Percentiles rank a stretch among this genome's conserved stretches.
Conservation (phyloP, 2,329 filamentous ascomycete species). For the Claviceps citrina region DNA sequence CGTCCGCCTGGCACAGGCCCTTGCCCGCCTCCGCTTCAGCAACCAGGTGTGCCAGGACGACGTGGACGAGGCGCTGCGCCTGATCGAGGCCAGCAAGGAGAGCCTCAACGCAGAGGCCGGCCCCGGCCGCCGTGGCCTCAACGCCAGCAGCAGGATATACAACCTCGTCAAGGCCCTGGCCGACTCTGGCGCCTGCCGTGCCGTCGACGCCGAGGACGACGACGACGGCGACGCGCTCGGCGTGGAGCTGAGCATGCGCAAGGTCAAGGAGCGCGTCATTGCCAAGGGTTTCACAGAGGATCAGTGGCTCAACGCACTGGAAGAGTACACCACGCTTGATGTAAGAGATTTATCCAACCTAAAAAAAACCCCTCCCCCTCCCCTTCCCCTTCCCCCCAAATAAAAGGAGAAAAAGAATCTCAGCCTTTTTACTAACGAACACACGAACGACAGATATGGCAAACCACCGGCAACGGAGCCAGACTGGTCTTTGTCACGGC, state of each 20-base stretch:
- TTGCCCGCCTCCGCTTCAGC: constrained; percentile 82
- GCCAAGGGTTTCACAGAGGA: constrained; percentile 95
- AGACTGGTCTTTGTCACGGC: constrained; percentile 56
- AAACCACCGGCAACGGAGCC: constrained; percentile 56
- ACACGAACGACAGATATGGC: constrained; percentile 47
- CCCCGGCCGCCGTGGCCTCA: constrained; percentile 50
- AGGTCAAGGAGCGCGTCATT: constrained; percentile 79
- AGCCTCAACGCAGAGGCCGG: constrained; percentile 60
- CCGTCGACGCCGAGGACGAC: constrained; percentile 47
- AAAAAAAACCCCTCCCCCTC: too few species aligned
- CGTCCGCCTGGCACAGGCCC: constrained; percentile 80
- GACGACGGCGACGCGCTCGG: constrained; percentile 28
- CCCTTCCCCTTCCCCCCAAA: too few species aligned
- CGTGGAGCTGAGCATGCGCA: constrained; percentile 67
- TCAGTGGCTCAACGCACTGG: constrained; percentile 71
- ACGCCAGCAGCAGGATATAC: constrained; percentile 80
- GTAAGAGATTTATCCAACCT: too few species aligned
- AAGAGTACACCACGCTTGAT: constrained; percentile 77
- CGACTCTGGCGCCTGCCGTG: constrained; percentile 70
- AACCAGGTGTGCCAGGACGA: constrained; percentile 76
- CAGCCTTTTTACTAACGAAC: constrained; percentile 25
- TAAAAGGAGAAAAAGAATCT: background rate
- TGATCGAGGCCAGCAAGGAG: constrained; percentile 88
- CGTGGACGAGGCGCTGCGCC: constrained; percentile 82
- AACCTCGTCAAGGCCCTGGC: constrained; percentile 82